These are phyloP conservation scores for Punctularia strigosozonata DNA, from an alignment of 768 basidiomycete species.

Conservation along the genomic window DNA sequence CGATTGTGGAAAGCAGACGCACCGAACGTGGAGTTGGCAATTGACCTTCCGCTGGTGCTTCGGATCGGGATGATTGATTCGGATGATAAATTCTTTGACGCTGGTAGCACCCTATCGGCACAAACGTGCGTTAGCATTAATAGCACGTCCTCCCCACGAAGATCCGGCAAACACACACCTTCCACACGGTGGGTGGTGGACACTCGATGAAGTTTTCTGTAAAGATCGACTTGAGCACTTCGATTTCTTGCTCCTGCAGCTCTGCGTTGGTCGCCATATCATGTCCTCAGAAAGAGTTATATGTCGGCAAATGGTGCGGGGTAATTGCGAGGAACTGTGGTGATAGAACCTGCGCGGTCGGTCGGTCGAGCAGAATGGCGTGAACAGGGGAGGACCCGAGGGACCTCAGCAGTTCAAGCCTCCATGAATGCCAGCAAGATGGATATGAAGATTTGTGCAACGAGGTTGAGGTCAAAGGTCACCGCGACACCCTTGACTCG, in stretches of 20 bases:
- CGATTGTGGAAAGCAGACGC: constrained; percentile 13
- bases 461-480: background rate
- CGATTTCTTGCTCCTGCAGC: constrained; percentile 59
- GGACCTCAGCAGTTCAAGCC: constrained; percentile 71
- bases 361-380: constrained; percentile 26
- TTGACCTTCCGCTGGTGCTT: constrained; percentile 43
- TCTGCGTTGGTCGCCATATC: constrained; percentile 72
- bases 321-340: constrained; percentile 1
- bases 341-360: constrained; percentile 13
- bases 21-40: constrained; percentile 66
- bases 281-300: too few relatives aligned
- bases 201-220: constrained; percentile 64
- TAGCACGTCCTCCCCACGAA: background rate
- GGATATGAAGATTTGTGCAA: background rate
- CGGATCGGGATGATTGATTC: constrained; percentile 53
- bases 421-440: constrained; percentile 31
- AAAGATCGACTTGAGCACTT: constrained; percentile 71
- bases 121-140: constrained; percentile 1
- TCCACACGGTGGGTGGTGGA: constrained; percentile 75
- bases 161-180: constrained; percentile 32
- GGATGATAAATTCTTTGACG: constrained; percentile 67
- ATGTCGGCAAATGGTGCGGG: background rate
- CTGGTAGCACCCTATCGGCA: constrained; percentile 46
- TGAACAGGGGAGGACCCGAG: constrained; percentile 51
- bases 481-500: too few relatives aligned